Percentiles rank a stretch among this genome's conserved stretches.
These are phyloP conservation scores for Colletotrichum salicis DNA, from an alignment of 2,329 filamentous ascomycete genomes.

Conservation along the genomic window DNA sequence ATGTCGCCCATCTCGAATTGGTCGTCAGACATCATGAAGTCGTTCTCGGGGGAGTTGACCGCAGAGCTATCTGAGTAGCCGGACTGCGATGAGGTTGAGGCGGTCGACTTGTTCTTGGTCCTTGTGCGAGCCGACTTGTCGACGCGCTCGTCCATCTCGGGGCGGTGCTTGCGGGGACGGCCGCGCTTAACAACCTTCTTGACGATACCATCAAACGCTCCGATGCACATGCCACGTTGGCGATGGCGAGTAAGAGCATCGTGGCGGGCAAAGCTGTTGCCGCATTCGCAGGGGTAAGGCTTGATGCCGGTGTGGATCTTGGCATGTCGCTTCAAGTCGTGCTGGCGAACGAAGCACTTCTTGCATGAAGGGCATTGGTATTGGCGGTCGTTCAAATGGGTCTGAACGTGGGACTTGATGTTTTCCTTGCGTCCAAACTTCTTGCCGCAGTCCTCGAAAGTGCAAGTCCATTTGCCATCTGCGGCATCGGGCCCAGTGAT, in stretches of 20 bases:
- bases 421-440: slow-evolving; percentile 98
- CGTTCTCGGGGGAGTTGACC: slow-evolving; percentile 62
- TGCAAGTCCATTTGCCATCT: slow-evolving; percentile 84
- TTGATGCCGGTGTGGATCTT: slow-evolving; percentile 98
- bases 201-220: slow-evolving; percentile 84
- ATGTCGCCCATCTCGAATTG: slow-evolving; percentile 58
- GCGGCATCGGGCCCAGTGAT: slow-evolving; percentile 77
- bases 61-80: slow-evolving; percentile 67
- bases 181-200: slow-evolving; percentile 71
- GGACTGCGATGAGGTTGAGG: slow-evolving; percentile 61
- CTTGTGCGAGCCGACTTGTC: slow-evolving; percentile 68
- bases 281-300: slow-evolving; percentile 93
- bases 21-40: slow-evolving; percentile 50
- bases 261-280: slow-evolving; percentile 93
- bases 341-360: slow-evolving; percentile 96
- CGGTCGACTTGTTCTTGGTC: slow-evolving; percentile 65
- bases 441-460: slow-evolving; percentile 84
- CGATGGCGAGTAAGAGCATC: slow-evolving; percentile 94
- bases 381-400: slow-evolving; percentile 94
- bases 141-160: slow-evolving; percentile 65
- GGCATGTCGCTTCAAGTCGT: slow-evolving; percentile 95
- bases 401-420: slow-evolving; percentile 98
- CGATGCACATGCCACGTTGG: slow-evolving; percentile 95
- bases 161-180: slow-evolving; percentile 70
- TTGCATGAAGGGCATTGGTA: slow-evolving; percentile 93